Evolutionary conservation across 2,329 filamentous ascomycete species (phyloP), one percentile per base, ranked within the genome.

Genomic region (Dryadomyces quercus-mongolicae): DNA sequence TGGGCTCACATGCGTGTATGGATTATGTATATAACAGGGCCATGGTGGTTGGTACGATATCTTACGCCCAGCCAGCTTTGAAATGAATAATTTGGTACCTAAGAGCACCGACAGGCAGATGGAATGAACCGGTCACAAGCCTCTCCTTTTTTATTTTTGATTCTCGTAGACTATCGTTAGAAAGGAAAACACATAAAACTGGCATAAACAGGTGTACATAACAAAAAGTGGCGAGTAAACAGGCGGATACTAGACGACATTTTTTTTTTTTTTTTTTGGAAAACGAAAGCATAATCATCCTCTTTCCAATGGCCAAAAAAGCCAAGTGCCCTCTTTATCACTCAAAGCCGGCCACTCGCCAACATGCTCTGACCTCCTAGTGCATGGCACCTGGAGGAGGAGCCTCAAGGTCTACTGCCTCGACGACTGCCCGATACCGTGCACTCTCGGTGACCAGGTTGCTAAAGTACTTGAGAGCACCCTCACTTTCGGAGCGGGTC

Each of bases 401-500:
- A 10, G 56, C 56, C 15, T 82, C 79, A 9, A 82, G 69, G 60
- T 82, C 79, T 46, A 82, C 71, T 8, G 66, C 71, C 56, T 74
- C 70, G 22, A 82, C 74, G 46, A 68, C 67, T 47, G 65, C 65
- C 38, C 76, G 73, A 62, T 84, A 74, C 55, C 72, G 68, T 20
- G 72, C 72, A 57, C 77, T 82, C 61, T 83, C 77, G 57, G 86
- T 78, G 52, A 93, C 82, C 18, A 98, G 77, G 63, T 94, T 93
- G 52, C 81, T 74, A 68, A 98, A 98, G 72, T 95, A 97, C 69
- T 92, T 94, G 60, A 81, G 75, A 7, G 93, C 93, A 36, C 88
- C 83, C 65, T 94, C 86, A 64, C 88, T 93, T 70, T 97, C 92
- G 38, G 74, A 75, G 68, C 84, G 84, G 57, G 88, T 78, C 72